Evolutionary conservation across 768 basidiomycete species (phyloP).

Genomic region (Boletus subcaerulescens): DNA sequence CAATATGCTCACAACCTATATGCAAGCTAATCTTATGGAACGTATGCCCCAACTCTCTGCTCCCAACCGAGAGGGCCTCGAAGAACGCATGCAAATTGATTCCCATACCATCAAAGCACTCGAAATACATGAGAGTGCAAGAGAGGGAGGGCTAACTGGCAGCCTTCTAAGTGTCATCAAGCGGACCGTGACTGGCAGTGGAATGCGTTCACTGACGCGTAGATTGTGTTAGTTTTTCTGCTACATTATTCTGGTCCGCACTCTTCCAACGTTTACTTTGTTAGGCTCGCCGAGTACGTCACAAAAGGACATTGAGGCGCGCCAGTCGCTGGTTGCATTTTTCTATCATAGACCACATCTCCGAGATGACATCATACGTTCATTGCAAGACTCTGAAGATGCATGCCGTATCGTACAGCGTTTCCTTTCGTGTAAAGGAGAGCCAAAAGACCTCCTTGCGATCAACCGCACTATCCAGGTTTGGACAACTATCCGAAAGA

Average conservation of each 20-base stretch:
- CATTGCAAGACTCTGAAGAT: slow-evolving; percentile 63
- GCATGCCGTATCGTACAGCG: slow-evolving; percentile 73
- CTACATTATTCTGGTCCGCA: background rate
- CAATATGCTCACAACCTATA: slow-evolving; percentile 58
- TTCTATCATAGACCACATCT: slow-evolving; percentile 62
- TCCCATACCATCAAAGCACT: slow-evolving; percentile 86
- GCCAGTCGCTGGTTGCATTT: slow-evolving; percentile 75
- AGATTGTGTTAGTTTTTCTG: slow-evolving; percentile 63
- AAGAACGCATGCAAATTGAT: slow-evolving; percentile 82
- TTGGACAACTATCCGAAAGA: slow-evolving; percentile 53
- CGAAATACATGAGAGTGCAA: slow-evolving; percentile 73
- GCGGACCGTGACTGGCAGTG: slow-evolving; percentile 74
- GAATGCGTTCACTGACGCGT: slow-evolving; percentile 68
- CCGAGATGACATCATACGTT: slow-evolving; percentile 56
- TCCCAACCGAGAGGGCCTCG: slow-evolving; percentile 54
- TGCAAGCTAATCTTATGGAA: slow-evolving; percentile 69
- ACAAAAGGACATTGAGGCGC: slow-evolving; percentile 62
- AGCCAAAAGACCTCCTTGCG: slow-evolving; percentile 59
- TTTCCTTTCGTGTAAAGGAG: slow-evolving; percentile 68
- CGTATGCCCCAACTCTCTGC: slow-evolving; percentile 64
- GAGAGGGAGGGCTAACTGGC: slow-evolving; percentile 71
- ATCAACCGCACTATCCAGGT: slow-evolving; percentile 59
- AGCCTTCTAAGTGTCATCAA: slow-evolving; percentile 74
- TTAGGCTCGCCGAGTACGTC: slow-evolving; percentile 86
- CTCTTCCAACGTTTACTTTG: slow-evolving; percentile 12